These are phyloP conservation scores for Gentiana straminea DNA, from an alignment of 257 asterid species.

Conservation along the genomic window DNA sequence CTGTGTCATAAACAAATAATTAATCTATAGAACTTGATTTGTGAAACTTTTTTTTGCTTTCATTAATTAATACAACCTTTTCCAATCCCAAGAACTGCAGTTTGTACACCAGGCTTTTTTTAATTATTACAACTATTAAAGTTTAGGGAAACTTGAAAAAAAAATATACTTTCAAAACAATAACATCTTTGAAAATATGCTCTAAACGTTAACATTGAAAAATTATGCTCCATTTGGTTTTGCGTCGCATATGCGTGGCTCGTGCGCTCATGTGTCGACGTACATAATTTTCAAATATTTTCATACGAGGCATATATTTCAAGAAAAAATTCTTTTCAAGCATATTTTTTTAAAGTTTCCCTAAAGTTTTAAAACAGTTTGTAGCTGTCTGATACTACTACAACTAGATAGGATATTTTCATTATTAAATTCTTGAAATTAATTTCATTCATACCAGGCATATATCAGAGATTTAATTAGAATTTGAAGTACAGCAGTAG, in stretches of 20 bases:
- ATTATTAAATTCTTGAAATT: slow-evolving; percentile 22
- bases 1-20: background rate
- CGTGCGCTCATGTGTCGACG: too few relatives aligned
- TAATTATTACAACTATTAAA: slow-evolving; percentile 8
- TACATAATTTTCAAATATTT: too few relatives aligned
- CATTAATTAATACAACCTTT: slow-evolving; percentile 38
- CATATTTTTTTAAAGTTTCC: too few relatives aligned
- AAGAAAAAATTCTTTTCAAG: too few relatives aligned
- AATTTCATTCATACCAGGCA: slow-evolving; percentile 28
- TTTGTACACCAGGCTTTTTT: slow-evolving; percentile 21
- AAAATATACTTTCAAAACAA: too few relatives aligned
- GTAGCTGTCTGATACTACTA: slow-evolving; percentile 2
- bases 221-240: too few relatives aligned
- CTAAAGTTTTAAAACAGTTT: background rate
- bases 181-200: too few relatives aligned
- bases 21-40: slow-evolving; percentile 23
- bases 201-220: too few relatives aligned
- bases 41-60: slow-evolving; percentile 12
- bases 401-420: slow-evolving; percentile 6
- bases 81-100: slow-evolving; percentile 53
- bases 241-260: too few relatives aligned
- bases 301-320: too few relatives aligned
- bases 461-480: slow-evolving; percentile 13
- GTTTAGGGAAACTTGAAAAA: too few relatives aligned
- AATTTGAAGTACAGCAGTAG: slow-evolving; percentile 8